Percentiles rank a stretch among this genome's conserved stretches.
phyloP scores from a whole-genome alignment of 2,329 filamentous ascomycete species.

The Neopestalotiopsis sp. region DNA sequence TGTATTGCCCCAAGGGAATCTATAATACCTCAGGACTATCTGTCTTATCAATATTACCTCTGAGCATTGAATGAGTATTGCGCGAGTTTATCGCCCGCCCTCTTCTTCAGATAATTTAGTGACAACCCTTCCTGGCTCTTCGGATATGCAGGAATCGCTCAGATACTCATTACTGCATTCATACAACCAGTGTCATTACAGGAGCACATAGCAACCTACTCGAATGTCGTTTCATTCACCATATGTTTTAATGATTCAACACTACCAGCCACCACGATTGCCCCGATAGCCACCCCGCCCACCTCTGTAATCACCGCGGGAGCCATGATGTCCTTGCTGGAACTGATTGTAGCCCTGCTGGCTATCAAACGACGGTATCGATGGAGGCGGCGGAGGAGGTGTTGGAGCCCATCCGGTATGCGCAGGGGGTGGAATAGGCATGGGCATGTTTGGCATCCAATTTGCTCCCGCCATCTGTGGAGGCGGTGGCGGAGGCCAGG shows the following conservation, averaged over 20 bases:
- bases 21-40: too few species aligned
- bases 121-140: too few species aligned
- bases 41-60: too few species aligned
- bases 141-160: too few species aligned
- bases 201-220: too few species aligned
- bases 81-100: too few species aligned
- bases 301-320: conserved; percentile 18
- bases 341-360: conserved; percentile 14
- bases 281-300: conserved; percentile 18
- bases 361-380: conserved; percentile 12
- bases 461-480: conserved; percentile 10
- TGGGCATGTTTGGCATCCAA: conserved; percentile 15
- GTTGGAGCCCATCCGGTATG: background rate
- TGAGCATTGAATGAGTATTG: too few species aligned
- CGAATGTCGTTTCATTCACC: too few species aligned
- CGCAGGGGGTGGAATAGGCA: background rate
- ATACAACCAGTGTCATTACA: too few species aligned
- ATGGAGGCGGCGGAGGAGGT: conserved; percentile 18
- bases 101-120: too few species aligned
- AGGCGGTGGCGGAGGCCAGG: conserved; percentile 20
- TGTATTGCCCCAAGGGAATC: too few species aligned
- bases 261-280: conserved; percentile 10
- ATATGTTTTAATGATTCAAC: background rate
- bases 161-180: too few species aligned
- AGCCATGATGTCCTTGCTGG: conserved; percentile 10